A percentile compares a stretch with the other conserved stretches of the same genome.
These are phyloP conservation scores for Platanus orientalis DNA, from an alignment of 164 flowering plant species.

Conservation along the genomic window DNA sequence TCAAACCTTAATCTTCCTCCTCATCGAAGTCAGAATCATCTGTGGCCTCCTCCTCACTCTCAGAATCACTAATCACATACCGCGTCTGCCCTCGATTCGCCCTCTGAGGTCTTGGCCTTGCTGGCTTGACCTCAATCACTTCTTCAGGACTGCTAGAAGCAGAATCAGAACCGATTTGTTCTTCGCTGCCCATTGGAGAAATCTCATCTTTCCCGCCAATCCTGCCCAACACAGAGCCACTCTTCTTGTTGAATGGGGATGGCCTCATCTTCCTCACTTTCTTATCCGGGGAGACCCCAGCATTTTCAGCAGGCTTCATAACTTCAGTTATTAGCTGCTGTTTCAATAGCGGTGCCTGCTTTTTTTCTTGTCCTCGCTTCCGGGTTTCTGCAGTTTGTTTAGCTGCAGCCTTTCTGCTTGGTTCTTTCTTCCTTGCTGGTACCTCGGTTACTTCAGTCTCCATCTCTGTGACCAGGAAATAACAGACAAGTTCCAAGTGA, in stretches of 20 bases:
- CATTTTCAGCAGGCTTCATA: too few species aligned
- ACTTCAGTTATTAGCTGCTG: constrained; percentile 57
- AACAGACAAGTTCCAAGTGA: too few species aligned
- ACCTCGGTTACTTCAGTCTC: too few species aligned
- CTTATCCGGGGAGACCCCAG: constrained; percentile 72
- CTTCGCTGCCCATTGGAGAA: constrained; percentile 18
- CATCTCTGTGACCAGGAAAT: too few species aligned
- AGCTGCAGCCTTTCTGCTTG: too few species aligned
- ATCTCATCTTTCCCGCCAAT: constrained; percentile 11
- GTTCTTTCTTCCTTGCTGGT: too few species aligned
- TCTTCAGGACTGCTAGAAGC: constrained; percentile 21
- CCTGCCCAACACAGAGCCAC: constrained; percentile 64
- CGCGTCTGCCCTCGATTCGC: constrained; percentile 30
- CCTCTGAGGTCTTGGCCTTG: constrained; percentile 59
- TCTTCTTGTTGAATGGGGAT: constrained; percentile 94
- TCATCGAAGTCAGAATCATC: constrained; percentile 53
- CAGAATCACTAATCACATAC: constrained; percentile 74
- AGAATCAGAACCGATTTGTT: constrained; percentile 21
- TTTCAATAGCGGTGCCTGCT: constrained; percentile 24
- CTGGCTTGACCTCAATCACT: too few species aligned
- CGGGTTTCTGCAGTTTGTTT: constrained; percentile 38
- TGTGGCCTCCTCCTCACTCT: constrained; percentile 36
- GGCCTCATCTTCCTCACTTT: constrained; percentile 81
- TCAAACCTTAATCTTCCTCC: constrained; percentile 16
- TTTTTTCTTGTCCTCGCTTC: constrained; percentile 47